Evolutionary conservation across 208 protist genomes (phyloP), one percentile per base, ranked within the genome.

Genomic region (Wallacemonas sp.): DNA sequence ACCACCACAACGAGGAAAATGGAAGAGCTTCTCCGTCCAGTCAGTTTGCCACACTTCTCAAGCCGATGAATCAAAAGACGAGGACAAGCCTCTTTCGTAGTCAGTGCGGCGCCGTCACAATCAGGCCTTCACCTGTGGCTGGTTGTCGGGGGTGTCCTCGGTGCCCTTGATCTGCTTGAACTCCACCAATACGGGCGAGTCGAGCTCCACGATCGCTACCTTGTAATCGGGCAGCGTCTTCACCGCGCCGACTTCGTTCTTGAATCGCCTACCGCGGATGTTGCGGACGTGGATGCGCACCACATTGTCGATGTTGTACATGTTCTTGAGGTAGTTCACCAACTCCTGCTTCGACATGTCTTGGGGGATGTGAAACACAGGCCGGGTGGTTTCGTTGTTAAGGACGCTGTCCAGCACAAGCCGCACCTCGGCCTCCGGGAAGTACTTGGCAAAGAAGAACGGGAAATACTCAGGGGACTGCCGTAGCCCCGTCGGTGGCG

Each of bases 81-180:
- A n/a, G n/a, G n/a, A n/a, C n/a, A n/a, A n/a, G n/a, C n/a, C n/a
- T n/a, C n/a, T n/a, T n/a, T n/a, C n/a, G n/a, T n/a, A n/a, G n/a
- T n/a, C n/a, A n/a, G n/a, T n/a, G n/a, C n/a, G n/a, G n/a, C n/a
- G n/a, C n/a, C n/a, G n/a, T n/a, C n/a, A n/a, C n/a, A n/a, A n/a
- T n/a, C n/a, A n/a, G 22, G 30, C 1, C 70, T 81, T 76, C 1
- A 79, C 63, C 54, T 89, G 78, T 24, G 88, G 81, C 42, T 79
- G 85, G 58, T 89, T 94, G 53, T 95, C 89, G 0, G 83, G 83
- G 2, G 85, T 92, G 54, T 95, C 89, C 70, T 92, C 85, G 0
- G 89, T 91, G 44, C 85, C 89, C 76, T 95, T 95, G 64, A 95
- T 88, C 54, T 92, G 85, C 74, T 95, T 95, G 27, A 93, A 84